Base-by-base conservation (phyloP, 2,329 filamentous ascomycete species). In the Arthrocladium fulminans region DNA sequence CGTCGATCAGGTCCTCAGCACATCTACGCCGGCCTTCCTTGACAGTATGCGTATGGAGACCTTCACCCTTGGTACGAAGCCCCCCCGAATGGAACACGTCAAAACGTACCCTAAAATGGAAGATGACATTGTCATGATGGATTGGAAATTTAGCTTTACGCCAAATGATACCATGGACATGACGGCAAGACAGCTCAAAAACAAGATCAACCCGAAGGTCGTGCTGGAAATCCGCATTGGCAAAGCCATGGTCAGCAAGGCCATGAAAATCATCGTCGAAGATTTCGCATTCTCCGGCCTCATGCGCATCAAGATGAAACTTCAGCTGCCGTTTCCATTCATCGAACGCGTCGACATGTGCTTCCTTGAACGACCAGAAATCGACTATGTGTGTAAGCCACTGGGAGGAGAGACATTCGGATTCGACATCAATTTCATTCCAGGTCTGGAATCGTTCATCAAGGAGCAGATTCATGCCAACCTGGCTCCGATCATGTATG, bases 121-220 rank as follows among this genome's bases (percentile, higher is more conserved):
- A 58, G 89, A 96, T 54, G 92, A 98, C 62, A 83, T 89, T 50
- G 88, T 98, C 35, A 79, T 97, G 61, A 98, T 98, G 92, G 92
- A 98, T 65, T 98, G 92, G 92, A 95, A 94, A 62, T 98, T 98
- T 68, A 97, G 90, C 74, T 98, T 98, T 71, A 97, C 87, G 0
- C 92, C 92, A 27, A 97, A 92, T 57, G 94, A 98, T 66, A 86
- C 80, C 2, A 82, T 86, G 57, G 92, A 98, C 66, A 80, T 98
- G 77, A 98, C 92, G 1, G 74, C 83, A 2, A 81, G 84, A 52
- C 92, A 98, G 66, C 70, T 96, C 61, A 90, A 86, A 73, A 88
- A 89, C 73, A 96, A 95, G 73, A 79, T 97, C 67, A 97, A 98
- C 63, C 92, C 92, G 48, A 98, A 97, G 70, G 76, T 98, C 49